phyloP scores from a whole-genome alignment of 2,329 filamentous ascomycete genomes.

The Exophiala alcalophila region DNA sequence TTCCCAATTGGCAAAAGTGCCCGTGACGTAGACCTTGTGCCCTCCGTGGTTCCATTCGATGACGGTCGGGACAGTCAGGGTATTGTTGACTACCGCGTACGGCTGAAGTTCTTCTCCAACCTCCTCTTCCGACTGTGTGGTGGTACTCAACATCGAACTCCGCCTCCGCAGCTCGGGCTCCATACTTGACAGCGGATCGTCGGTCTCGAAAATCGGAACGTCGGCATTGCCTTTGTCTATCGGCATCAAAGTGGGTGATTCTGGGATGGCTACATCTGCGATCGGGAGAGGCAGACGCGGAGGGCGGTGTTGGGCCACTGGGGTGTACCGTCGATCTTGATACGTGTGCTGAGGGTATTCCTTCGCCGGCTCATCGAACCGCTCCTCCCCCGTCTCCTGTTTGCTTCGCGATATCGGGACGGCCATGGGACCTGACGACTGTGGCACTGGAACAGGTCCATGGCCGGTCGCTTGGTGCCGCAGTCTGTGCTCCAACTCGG shows the following conservation, averaged over 20 bases:
- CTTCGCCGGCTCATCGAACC: constrained; percentile 22
- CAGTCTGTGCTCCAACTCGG: constrained; percentile 19
- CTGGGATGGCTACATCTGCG: constrained; percentile 86
- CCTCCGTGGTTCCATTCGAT: constrained; percentile 82
- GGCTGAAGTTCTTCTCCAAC: constrained; percentile 69
- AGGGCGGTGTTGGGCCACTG: constrained; percentile 47
- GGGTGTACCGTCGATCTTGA: constrained; percentile 24
- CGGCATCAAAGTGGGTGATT: constrained; percentile 80
- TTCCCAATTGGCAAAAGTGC: constrained; percentile 96
- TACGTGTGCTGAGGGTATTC: constrained; percentile 15
- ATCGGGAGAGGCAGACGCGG: constrained; percentile 89
- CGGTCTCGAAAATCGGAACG: constrained; percentile 50
- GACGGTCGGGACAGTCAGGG: constrained; percentile 75
- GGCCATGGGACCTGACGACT: constrained; percentile 30
- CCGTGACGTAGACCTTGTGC: constrained; percentile 88
- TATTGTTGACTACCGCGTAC: constrained; percentile 55
- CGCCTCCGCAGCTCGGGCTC: constrained; percentile 56
- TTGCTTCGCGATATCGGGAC: constrained; percentile 30
- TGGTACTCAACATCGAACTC: constrained; percentile 54
- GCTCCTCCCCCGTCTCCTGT: constrained; percentile 24
- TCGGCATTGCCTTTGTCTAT: constrained; percentile 59
- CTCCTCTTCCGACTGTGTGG: constrained; percentile 68
- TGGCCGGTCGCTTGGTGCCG: constrained; percentile 11
- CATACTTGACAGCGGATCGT: constrained; percentile 44
- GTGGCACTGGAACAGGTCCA: constrained; percentile 15